Conservation (phyloP, 768 basidiomycete species). For the Hygrophorus pudorinus region DNA sequence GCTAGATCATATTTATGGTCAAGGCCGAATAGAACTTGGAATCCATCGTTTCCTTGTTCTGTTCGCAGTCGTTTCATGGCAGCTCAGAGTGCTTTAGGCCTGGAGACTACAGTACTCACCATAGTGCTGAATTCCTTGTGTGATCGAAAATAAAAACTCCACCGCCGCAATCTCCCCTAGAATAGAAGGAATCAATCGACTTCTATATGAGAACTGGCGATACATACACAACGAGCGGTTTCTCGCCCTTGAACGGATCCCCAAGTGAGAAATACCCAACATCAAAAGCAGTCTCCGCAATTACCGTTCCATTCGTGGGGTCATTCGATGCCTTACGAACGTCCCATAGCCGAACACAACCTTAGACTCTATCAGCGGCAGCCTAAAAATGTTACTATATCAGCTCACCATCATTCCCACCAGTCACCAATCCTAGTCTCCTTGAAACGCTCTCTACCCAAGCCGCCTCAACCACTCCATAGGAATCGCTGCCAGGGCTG, state of each 20-base stretch:
- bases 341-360: conserved; percentile 66
- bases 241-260: conserved; percentile 39
- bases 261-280: conserved; percentile 52
- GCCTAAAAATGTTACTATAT: not conserved
- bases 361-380: conserved; percentile 22
- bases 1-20: no score
- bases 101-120: not conserved
- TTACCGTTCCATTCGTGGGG: conserved; percentile 32
- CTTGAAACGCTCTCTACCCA: conserved; percentile 39
- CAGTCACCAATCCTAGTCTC: conserved; percentile 42
- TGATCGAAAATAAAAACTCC: conserved; percentile 35
- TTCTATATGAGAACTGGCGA: not conserved
- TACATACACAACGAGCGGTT: conserved; percentile 51
- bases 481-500: conserved; percentile 23
- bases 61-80: no score
- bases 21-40: no score
- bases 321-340: conserved; percentile 30
- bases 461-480: conserved; percentile 39
- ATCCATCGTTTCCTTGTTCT: no score
- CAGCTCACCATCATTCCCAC: conserved; percentile 52
- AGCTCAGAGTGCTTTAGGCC: no score
- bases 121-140: not conserved
- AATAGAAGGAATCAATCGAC: not conserved
- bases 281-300: conserved; percentile 48
- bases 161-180: conserved; percentile 41